Evolutionary conservation across 805 yeast genomes (phyloP).

Genomic region (Schizosaccharomyces cryophilus): DNA sequence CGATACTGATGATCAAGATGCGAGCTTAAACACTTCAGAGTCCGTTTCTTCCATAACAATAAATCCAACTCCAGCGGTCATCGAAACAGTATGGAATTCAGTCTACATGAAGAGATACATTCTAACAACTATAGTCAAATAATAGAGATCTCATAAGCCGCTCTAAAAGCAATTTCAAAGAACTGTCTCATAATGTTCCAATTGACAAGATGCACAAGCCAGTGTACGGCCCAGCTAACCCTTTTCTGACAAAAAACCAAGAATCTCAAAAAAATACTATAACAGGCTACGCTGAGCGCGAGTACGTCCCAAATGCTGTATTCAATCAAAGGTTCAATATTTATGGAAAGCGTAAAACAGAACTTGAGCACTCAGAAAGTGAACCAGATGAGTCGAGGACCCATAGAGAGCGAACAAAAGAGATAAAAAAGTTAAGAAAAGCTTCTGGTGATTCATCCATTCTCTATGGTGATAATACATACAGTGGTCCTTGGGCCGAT

Average conservation of each 20-base stretch:
- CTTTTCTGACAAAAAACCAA: not conserved
- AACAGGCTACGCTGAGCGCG: not conserved
- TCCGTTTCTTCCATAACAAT: not conserved
- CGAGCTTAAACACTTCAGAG: not conserved
- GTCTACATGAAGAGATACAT: not conserved
- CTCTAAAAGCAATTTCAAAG: not conserved
- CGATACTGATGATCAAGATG: not conserved
- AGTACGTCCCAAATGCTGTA: not conserved
- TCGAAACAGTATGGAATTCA: not conserved
- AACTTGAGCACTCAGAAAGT: not conserved
- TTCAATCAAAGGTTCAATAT: not conserved
- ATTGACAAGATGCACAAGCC: not conserved
- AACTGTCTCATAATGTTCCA: not conserved
- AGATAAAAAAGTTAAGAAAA: constrained; percentile 17
- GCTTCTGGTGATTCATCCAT: constrained; percentile 19
- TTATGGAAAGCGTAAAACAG: not conserved
- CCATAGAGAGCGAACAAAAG: not conserved
- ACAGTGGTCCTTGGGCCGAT: constrained; percentile 42
- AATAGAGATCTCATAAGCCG: not conserved
- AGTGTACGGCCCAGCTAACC: not conserved
- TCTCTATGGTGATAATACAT: constrained; percentile 21
- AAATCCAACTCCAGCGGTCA: not conserved
- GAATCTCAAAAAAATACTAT: not conserved
- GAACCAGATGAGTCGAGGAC: not conserved
- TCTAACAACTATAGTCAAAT: not conserved